Evolutionary conservation across 371 early-diverging fungal species (phyloP).

Genomic region (Mortierella sp.): DNA sequence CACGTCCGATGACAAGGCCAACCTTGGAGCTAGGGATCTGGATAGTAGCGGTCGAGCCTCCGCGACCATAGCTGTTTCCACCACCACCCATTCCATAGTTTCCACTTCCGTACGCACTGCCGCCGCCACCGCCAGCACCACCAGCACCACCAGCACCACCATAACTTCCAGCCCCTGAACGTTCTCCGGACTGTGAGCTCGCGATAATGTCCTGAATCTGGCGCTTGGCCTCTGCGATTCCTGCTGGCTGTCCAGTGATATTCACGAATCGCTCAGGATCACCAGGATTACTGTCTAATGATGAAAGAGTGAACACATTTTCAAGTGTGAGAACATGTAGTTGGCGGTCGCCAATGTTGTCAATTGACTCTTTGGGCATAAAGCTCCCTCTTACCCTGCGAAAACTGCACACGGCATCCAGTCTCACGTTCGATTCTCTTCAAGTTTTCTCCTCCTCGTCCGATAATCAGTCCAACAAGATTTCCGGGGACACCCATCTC

Average conservation of each 20-base stretch:
- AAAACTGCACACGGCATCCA: conserved; percentile 79
- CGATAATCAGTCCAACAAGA: conserved; percentile 88
- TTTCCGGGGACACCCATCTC: conserved; percentile 72
- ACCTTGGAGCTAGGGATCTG: conserved; percentile 78
- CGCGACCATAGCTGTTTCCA: conserved; percentile 39
- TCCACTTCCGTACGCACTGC: too few relatives aligned
- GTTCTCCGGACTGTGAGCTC: conserved; percentile 60
- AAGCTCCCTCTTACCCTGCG: conserved; percentile 58
- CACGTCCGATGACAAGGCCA: conserved; percentile 90
- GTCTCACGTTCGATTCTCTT: conserved; percentile 80
- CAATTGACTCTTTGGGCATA: too few relatives aligned
- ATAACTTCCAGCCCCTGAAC: conserved; percentile 73
- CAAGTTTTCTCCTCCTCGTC: conserved; percentile 84
- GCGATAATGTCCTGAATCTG: conserved; percentile 53
- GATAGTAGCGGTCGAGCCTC: conserved; percentile 57
- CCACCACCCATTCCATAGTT: too few relatives aligned
- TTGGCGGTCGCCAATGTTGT: too few relatives aligned
- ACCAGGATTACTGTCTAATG: conserved; percentile 39
- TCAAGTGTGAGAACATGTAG: too few relatives aligned
- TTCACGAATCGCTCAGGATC: conserved; percentile 51
- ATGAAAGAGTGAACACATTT: background rate
- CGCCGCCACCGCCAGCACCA: conserved; percentile 65
- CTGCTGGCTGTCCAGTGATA: conserved; percentile 46
- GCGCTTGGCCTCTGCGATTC: conserved; percentile 49
- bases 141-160: conserved; percentile 61